These are phyloP conservation scores for Flagelloscypha sp. DNA, from an alignment of 768 basidiomycete genomes.

Conservation along the genomic window DNA sequence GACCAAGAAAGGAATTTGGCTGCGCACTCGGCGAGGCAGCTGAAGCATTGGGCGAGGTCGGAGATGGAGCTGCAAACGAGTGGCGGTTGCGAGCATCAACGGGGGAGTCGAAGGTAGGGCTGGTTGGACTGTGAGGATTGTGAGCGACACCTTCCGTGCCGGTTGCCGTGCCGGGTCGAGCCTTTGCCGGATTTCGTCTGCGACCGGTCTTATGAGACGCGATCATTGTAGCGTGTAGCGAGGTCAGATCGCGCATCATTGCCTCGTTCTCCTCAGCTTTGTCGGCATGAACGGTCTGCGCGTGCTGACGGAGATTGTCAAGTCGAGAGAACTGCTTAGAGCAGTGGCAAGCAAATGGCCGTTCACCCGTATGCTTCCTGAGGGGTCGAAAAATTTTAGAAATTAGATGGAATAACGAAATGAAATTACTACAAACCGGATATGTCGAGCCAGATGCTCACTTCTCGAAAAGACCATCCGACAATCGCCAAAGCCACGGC, in stretches of 20 bases:
- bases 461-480: conserved; percentile 94
- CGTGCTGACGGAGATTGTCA: conserved; percentile 95
- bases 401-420: background rate
- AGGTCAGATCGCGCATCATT: conserved; percentile 87
- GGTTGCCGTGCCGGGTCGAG: no score
- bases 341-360: conserved; percentile 95
- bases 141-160: no score
- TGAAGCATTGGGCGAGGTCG: no score
- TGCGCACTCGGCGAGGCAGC: no score
- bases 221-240: conserved; percentile 76
- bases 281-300: conserved; percentile 95
- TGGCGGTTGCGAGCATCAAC: no score
- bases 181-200: no score
- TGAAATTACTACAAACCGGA: conserved; percentile 53
- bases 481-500: conserved; percentile 91
- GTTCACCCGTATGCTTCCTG: conserved; percentile 97
- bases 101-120: no score
- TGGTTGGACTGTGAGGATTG: no score
- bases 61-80: no score
- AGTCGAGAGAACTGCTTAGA: conserved; percentile 91
- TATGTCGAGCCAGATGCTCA: conserved; percentile 93
- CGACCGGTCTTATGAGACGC: conserved; percentile 44
- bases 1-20: no score
- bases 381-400: conserved; percentile 11
- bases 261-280: conserved; percentile 81